Base-by-base conservation (phyloP, 345 rosid species). In the Dovyalis caffra region DNA sequence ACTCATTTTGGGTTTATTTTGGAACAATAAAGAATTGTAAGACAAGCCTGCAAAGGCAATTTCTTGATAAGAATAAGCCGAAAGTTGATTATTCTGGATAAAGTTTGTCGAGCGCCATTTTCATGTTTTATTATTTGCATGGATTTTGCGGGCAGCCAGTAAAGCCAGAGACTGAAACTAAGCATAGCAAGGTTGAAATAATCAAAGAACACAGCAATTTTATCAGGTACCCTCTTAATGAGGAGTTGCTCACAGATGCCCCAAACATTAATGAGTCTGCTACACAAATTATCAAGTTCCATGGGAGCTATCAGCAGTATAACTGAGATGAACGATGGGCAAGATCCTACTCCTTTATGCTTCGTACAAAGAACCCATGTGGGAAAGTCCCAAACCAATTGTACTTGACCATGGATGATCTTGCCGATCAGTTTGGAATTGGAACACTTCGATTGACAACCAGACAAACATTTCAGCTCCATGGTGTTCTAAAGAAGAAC, bases 261-360 rank as follows among this genome's bases (percentile, higher is more conserved):
- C 95, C 93, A 8, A 93, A 92, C 74, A 85, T 93, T 23, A 95
- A 93, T 57, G 99, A 95, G 80, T 76, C 91, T 1, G 95, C 99
- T 12, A 86, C 87, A 2, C 99, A 95, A 76, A 66, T 95, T 53
- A 95, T 95, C 77, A 95, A 95, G 78, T 95, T 95, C 81, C 99
- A 95, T 67, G 99, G 99, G 58, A 93, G 99, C 79, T 93, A 95
- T 80, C 99, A 95, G 73, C 99, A 95, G 86, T 91, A 95, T 79
- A 84, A 93, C 78, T 86, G 98, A 83, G 99, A 93, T 5, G 93
- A 95, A 31, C 93, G 95, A 6, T 95, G 97, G 66, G 86, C 76
- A 60, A 88, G 82, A 84, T 91, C 93, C 8, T 93, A 93, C 79
- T 93, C 98, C 8, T 95, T 95, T 74, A 93, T 95, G 98, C 97